These are phyloP conservation scores for Ganoderma boninense DNA, from an alignment of 1,284 basidiomycete genomes.

Conservation along the genomic window DNA sequence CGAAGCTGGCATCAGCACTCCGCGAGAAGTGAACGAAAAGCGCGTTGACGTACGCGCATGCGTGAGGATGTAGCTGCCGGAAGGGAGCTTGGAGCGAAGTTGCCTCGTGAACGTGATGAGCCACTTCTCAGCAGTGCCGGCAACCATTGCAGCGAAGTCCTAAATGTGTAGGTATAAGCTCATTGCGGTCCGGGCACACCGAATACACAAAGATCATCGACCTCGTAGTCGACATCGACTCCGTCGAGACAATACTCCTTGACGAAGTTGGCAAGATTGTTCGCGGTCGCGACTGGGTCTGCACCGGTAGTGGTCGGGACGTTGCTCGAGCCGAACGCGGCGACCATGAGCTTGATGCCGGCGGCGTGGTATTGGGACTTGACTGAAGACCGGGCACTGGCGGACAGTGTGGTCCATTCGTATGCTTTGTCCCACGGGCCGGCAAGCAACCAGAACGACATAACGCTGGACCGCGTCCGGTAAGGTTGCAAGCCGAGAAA, in stretches of 20 bases:
- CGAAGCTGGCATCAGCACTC: neutral
- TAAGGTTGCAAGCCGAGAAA: neutral
- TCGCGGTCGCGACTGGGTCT: conserved; percentile 51
- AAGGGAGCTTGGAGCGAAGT: conserved; percentile 44
- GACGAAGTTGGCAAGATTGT: conserved; percentile 58
- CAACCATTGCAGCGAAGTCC: conserved; percentile 58
- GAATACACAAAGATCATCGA: conserved; percentile 21
- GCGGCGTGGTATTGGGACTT: conserved; percentile 53
- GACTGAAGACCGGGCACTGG: conserved; percentile 44
- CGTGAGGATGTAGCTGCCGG: conserved; percentile 45
- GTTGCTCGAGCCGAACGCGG: conserved; percentile 59
- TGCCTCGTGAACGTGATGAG: conserved; percentile 53
- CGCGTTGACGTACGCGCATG: conserved; percentile 45
- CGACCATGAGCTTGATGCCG: conserved; percentile 57
- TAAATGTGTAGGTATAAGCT: conserved; percentile 28
- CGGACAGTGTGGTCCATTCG: conserved; percentile 49
- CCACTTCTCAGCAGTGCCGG: conserved; percentile 50
- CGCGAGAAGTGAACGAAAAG: neutral
- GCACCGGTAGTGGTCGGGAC: conserved; percentile 53
- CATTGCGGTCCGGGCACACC: neutral
- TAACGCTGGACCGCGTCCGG: conserved; percentile 39
- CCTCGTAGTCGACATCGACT: conserved; percentile 67
- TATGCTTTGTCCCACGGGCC: conserved; percentile 55
- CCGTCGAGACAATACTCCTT: conserved; percentile 59
- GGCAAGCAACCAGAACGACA: conserved; percentile 51